phyloP scores from a whole-genome alignment of 2,329 filamentous ascomycete species.

The Zarea fungicola region DNA sequence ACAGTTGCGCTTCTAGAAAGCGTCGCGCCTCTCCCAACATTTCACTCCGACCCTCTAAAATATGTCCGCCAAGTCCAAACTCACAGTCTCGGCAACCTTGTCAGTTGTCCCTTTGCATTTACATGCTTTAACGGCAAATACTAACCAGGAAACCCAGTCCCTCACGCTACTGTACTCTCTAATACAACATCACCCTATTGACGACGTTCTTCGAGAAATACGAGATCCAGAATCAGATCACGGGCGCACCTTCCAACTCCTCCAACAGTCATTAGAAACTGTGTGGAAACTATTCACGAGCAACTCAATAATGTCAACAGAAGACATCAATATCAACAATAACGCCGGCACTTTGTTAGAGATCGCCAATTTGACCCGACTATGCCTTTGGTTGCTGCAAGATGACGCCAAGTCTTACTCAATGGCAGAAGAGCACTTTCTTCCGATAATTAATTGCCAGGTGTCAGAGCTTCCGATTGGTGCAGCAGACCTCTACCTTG shows the following conservation, averaged over 20 bases:
- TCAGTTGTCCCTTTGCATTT: conserved; percentile 23
- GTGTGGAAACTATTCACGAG: conserved; percentile 30
- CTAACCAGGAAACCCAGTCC: neutral
- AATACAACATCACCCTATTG: conserved; percentile 31
- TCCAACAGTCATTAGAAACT: conserved; percentile 29
- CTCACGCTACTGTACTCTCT: conserved; percentile 17
- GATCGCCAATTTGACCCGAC: conserved; percentile 45
- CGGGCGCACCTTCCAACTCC: conserved; percentile 25
- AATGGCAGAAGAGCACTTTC: conserved; percentile 41
- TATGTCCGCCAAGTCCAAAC: conserved; percentile 33
- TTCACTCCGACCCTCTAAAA: conserved; percentile 32
- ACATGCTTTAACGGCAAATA: neutral
- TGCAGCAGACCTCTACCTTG: conserved; percentile 39
- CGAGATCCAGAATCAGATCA: conserved; percentile 30
- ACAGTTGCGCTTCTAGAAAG: conserved; percentile 24
- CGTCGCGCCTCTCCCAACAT: conserved; percentile 24
- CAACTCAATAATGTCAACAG: conserved; percentile 27
- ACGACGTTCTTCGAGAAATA: conserved; percentile 30
- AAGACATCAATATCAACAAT: conserved; percentile 29
- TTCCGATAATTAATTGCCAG: conserved; percentile 39
- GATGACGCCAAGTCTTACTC: conserved; percentile 33
- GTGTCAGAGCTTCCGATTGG: conserved; percentile 40
- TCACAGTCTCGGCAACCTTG: conserved; percentile 36
- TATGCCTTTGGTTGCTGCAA: conserved; percentile 36
- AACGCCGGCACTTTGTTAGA: conserved; percentile 35